Percentiles rank a stretch among this genome's conserved stretches.
Conservation (phyloP, 2,329 filamentous ascomycete species). For the Aspergillus viridinutans region DNA sequence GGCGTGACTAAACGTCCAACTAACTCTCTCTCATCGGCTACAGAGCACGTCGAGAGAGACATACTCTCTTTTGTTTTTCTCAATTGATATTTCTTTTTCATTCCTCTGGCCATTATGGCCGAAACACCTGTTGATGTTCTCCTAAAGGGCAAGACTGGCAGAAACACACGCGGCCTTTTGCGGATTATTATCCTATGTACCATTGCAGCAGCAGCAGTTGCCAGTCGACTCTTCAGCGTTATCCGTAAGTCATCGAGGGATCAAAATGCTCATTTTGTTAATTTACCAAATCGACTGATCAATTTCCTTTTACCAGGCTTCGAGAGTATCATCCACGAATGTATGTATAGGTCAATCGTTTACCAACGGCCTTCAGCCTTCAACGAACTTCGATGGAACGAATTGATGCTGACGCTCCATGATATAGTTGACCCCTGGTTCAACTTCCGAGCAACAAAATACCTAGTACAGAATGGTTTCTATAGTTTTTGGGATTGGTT, state of each 20-base stretch:
- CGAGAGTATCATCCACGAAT: slow-evolving; percentile 99
- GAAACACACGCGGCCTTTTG: slow-evolving; percentile 78
- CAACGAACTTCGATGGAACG: slow-evolving; percentile 3
- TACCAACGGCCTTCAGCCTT: not conserved
- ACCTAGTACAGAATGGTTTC: slow-evolving; percentile 93
- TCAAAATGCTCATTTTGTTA: not conserved
- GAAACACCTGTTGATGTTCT: slow-evolving; percentile 52
- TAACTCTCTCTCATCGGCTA: slow-evolving; percentile 18
- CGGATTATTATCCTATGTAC: slow-evolving; percentile 84
- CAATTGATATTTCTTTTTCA: slow-evolving; percentile 29
- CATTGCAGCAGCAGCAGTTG: slow-evolving; percentile 86
- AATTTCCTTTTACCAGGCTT: slow-evolving; percentile 58
- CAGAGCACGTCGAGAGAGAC: slow-evolving; percentile 15
- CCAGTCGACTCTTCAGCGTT: slow-evolving; percentile 94
- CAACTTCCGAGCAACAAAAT: slow-evolving; percentile 98
- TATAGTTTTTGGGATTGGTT: slow-evolving; percentile 99
- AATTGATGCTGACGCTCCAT: slow-evolving; percentile 20
- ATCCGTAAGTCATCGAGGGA: slow-evolving; percentile 67
- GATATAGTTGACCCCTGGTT: slow-evolving; percentile 94
- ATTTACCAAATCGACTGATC: slow-evolving; percentile 7
- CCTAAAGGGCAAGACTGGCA: slow-evolving; percentile 72
- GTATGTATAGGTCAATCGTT: slow-evolving; percentile 54
- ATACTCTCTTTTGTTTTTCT: slow-evolving; percentile 21
- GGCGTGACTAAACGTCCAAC: slow-evolving; percentile 20
- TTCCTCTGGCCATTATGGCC: slow-evolving; percentile 42